These are phyloP conservation scores for Coemansia interrupta DNA, from an alignment of 192 early-diverging fungal species.

Conservation along the genomic window DNA sequence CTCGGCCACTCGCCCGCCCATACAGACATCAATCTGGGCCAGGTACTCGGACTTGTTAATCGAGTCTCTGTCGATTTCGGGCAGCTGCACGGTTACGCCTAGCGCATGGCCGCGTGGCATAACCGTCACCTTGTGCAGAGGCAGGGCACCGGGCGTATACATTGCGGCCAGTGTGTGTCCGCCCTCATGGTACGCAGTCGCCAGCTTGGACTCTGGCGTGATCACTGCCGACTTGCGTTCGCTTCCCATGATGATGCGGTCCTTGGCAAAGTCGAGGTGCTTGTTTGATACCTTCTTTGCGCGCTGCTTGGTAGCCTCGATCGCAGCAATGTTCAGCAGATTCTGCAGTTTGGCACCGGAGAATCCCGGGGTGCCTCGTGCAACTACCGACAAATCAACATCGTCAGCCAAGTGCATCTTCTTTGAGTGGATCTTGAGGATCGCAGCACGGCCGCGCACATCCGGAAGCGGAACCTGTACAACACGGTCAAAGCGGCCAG, in stretches of 20 bases:
- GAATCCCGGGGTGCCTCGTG: constrained; percentile 96
- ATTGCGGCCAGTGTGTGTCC: constrained; percentile 94
- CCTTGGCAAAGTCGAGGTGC: constrained; percentile 96
- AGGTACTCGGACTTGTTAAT: constrained; percentile 78
- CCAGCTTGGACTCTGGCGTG: constrained; percentile 77
- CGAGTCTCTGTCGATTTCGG: constrained; percentile 82
- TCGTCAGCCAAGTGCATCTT: constrained; percentile 67
- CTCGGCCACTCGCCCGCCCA: constrained; percentile 98
- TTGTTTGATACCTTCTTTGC: constrained; percentile 67
- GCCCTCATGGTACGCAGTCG: constrained; percentile 98
- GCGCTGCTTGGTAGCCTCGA: constrained; percentile 83
- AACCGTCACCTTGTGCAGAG: constrained; percentile 97
- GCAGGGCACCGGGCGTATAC: constrained; percentile 92
- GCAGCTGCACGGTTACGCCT: constrained; percentile 86
- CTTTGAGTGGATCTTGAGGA: constrained; percentile 87
- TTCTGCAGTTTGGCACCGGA: constrained; percentile 99
- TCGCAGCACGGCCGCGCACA: constrained; percentile 90
- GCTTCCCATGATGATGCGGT: constrained; percentile 97
- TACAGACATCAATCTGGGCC: constrained; percentile 89
- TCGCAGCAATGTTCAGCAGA: constrained; percentile 95
- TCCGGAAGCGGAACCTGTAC: constrained; percentile 94
- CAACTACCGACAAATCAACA: constrained; percentile 80
- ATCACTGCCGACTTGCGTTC: constrained; percentile 91
- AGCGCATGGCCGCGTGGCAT: constrained; percentile 87
- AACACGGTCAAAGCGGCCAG: constrained; percentile 94